phyloP scores from a whole-genome alignment of 345 rosid genomes.

The Erodium maritimum region DNA sequence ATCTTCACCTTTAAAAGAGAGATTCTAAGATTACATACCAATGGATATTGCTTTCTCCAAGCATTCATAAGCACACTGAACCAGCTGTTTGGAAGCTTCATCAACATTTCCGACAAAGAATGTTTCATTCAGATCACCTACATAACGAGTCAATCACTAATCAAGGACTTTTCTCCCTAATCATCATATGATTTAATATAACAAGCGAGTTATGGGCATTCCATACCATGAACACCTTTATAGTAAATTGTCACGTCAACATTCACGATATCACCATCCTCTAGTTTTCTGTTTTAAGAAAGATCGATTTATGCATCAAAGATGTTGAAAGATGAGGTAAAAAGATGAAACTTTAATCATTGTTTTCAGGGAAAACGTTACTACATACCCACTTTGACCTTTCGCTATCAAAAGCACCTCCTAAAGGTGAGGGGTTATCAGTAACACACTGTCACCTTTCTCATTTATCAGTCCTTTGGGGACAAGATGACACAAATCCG shows the following conservation, averaged over 20 bases:
- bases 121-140: constrained; percentile 96
- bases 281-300: constrained; percentile 57
- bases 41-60: constrained; percentile 81
- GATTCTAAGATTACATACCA: constrained; percentile 26
- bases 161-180: constrained; percentile 5
- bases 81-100: constrained; percentile 72
- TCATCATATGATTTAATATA: background rate
- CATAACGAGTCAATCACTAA: constrained; percentile 2
- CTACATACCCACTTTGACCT: too few species aligned
- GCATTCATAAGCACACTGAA: constrained; percentile 86
- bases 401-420: too few species aligned
- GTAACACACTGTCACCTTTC: too few species aligned
- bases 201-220: constrained; percentile 9
- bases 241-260: constrained; percentile 78
- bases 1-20: background rate
- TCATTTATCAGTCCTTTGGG: too few species aligned
- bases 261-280: constrained; percentile 92
- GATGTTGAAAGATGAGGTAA: background rate
- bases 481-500: too few species aligned
- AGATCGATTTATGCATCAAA: constrained; percentile 5
- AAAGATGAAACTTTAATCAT: background rate
- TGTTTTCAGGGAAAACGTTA: too few species aligned
- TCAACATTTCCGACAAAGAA: constrained; percentile 93
- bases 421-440: too few species aligned
- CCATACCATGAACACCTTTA: constrained; percentile 81